Percentiles rank a stretch among this genome's conserved stretches.
These are phyloP conservation scores for Ramichloridium luteum DNA, from an alignment of 2,329 filamentous ascomycete species.

Conservation along the genomic window DNA sequence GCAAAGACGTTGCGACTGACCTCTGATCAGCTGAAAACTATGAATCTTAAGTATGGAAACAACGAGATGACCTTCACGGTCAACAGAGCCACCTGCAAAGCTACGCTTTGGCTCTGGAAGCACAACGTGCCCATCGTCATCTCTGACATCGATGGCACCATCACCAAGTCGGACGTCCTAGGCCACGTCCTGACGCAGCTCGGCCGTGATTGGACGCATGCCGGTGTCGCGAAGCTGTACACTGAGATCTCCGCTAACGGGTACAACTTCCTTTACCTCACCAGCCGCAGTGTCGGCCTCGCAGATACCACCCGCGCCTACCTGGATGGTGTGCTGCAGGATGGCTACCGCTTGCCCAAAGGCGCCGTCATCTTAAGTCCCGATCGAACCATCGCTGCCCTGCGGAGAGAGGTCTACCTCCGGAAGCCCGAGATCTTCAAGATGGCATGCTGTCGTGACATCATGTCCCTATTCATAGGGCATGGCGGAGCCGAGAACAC, in stretches of 20 bases:
- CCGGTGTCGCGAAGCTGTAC: constrained; percentile 92
- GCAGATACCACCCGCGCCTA: constrained; percentile 85
- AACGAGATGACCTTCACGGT: constrained; percentile 96
- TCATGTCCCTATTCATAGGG: constrained; percentile 64
- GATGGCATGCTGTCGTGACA: constrained; percentile 94
- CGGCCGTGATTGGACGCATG: constrained; percentile 93
- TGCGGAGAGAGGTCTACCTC: constrained; percentile 85
- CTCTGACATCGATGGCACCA: constrained; percentile 96
- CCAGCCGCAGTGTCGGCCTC: constrained; percentile 83
- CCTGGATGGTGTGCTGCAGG: constrained; percentile 77
- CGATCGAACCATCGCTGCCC: constrained; percentile 84
- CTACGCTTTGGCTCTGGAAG: constrained; percentile 88
- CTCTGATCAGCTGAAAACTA: constrained; percentile 81
- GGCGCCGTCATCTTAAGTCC: constrained; percentile 93
- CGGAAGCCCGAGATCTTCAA: constrained; percentile 98
- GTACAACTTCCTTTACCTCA: constrained; percentile 98
- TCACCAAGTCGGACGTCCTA: constrained; percentile 58
- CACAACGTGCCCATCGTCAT: constrained; percentile 89
- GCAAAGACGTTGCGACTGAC: constrained; percentile 93
- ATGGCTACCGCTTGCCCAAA: constrained; percentile 71
- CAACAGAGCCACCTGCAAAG: constrained; percentile 82
- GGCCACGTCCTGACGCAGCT: constrained; percentile 95
- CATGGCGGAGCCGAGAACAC: constrained; percentile 24
- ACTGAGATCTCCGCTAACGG: constrained; percentile 90
- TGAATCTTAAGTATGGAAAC: constrained; percentile 70